Base-by-base conservation (phyloP, 805 yeast species). In the Wickerhamomyces canadensis region DNA sequence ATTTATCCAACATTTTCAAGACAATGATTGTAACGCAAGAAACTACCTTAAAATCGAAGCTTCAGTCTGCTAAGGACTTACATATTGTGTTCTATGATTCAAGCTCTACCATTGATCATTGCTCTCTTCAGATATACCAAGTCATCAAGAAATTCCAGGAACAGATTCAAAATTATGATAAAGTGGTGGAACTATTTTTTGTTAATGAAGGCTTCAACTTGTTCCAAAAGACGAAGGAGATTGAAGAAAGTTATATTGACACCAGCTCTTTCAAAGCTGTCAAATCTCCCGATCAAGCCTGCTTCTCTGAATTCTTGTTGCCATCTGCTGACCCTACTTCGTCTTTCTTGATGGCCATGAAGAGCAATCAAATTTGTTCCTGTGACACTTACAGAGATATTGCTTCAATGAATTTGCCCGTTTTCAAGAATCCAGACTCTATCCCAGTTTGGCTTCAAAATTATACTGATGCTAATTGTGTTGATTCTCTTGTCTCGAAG, bases 391-490 rank as follows among this genome's bases (percentile, higher is more conserved):
- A 37, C 30, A 16, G 39, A 41, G 22, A 28, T 17, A 14, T n/a
- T 10, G 34, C 38, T 2, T 25, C 35, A 9, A 23, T 52, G 5
- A 27, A 19, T 8, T 19, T 43, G 0, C 55, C 57, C 6, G 12
- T 24, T 6, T 41, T 45, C 27, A 14, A 37, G 13, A 13, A 36
- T 14, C 3, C 24, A 1, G 27, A 32, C 5, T 34, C 36, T 4
- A 32, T 64, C 19, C 71, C 71, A 6, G 37, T 19, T 15, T 58
- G 68, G 68, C 36, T 62, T 13, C 40, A 41, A 32, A 48, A 35
- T 15, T 48, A 48, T 4, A 36, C 44, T 3, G 43, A 42, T 19
- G 33, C 39, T 8, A 42, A 49, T 13, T 46, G 51, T 2, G 52
- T 57, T 24, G 28, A 36, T 3, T 41, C 50, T 4, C 43, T 65